A percentile compares a stretch with the other conserved stretches of the same genome.
Conservation (phyloP, 495 filamentous ascomycete genomes). For the Penicillium malachiteum region DNA sequence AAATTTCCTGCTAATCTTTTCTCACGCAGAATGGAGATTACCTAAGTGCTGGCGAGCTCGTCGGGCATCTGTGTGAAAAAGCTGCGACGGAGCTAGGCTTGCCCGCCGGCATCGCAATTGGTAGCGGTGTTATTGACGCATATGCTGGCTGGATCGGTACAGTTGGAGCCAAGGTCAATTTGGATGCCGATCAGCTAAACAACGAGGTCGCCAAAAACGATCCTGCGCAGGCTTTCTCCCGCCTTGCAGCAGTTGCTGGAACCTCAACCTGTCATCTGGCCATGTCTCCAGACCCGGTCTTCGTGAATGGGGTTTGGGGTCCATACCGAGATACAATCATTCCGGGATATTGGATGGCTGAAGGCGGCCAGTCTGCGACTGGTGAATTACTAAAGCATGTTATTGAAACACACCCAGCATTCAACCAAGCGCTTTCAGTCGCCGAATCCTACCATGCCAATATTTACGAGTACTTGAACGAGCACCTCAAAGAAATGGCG, state of each 20-base stretch:
- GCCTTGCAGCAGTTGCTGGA: slow-evolving; percentile 91
- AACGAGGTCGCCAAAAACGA: slow-evolving; percentile 66
- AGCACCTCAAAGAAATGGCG: slow-evolving; percentile 75
- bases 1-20: neutral
- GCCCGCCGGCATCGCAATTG: slow-evolving; percentile 84
- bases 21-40: slow-evolving; percentile 77
- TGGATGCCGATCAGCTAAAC: slow-evolving; percentile 60
- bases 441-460: slow-evolving; percentile 76
- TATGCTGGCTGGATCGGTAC: slow-evolving; percentile 99
- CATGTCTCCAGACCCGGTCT: slow-evolving; percentile 88
- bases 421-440: slow-evolving; percentile 69
- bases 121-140: slow-evolving; percentile 95
- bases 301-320: slow-evolving; percentile 93
- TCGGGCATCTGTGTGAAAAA: slow-evolving; percentile 79
- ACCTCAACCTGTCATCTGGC: slow-evolving; percentile 96
- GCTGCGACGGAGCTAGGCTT: slow-evolving; percentile 82
- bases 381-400: slow-evolving; percentile 92
- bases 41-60: slow-evolving; percentile 84
- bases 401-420: slow-evolving; percentile 88
- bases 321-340: slow-evolving; percentile 93
- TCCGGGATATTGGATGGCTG: slow-evolving; percentile 90
- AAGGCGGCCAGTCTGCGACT: slow-evolving; percentile 94
- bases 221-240: slow-evolving; percentile 84
- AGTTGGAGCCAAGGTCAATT: slow-evolving; percentile 88
- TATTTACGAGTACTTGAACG: slow-evolving; percentile 93